Percentiles rank a stretch among this genome's conserved stretches.
phyloP scores from a whole-genome alignment of 257 asterid species.

The Scutellaria galericulata region DNA sequence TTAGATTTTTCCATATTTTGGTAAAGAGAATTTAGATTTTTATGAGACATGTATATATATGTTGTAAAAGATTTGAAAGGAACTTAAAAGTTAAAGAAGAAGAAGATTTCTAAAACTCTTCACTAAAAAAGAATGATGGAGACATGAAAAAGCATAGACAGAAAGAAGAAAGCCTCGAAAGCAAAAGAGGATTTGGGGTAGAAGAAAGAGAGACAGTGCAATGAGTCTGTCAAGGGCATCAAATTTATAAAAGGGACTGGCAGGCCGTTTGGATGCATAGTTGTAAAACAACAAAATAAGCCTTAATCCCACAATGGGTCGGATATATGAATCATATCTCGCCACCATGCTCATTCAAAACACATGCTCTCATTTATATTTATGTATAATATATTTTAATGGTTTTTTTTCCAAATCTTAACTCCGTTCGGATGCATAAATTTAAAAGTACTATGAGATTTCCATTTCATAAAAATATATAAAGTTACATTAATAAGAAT shows the following conservation, averaged over 20 bases:
- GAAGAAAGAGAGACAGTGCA: constrained; percentile 32
- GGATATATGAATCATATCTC: background rate
- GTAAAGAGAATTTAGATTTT: constrained; percentile 28
- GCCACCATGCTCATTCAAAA: too few relatives aligned
- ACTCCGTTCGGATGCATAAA: constrained; percentile 12
- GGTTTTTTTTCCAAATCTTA: too few relatives aligned
- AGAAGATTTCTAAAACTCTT: constrained; percentile 11
- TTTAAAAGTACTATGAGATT: too few relatives aligned
- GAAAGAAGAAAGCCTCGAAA: constrained; percentile 1
- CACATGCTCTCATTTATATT: too few relatives aligned
- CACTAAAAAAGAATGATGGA: background rate
- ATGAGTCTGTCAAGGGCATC: constrained; percentile 25
- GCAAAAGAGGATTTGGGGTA: constrained; percentile 22
- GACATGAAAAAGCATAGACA: background rate
- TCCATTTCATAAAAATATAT: too few relatives aligned
- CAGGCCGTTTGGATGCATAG: too few relatives aligned
- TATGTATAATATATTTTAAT: too few relatives aligned
- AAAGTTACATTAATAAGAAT: too few relatives aligned
- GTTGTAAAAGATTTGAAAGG: constrained; percentile 29
- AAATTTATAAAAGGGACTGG: constrained; percentile 35
- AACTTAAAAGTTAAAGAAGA: background rate
- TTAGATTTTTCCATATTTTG: constrained; percentile 30
- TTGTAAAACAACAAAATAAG: too few relatives aligned
- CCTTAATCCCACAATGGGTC: too few relatives aligned
- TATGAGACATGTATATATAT: constrained; percentile 33